Percentiles rank a stretch among this genome's conserved stretches.
phyloP scores from a whole-genome alignment of 78 protist species.

The Speleostelium caveatum region DNA sequence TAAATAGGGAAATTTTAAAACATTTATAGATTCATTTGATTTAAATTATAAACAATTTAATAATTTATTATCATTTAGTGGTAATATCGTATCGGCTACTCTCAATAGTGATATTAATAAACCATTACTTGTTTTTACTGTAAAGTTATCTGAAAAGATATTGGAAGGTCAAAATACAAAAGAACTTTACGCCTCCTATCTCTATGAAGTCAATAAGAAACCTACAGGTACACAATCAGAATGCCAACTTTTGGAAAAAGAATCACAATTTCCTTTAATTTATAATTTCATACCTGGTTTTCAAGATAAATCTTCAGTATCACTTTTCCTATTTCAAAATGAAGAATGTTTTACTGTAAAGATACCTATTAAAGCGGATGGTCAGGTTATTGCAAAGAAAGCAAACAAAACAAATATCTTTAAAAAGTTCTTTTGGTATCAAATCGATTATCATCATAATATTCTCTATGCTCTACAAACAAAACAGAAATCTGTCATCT shows the following conservation, averaged over 20 bases:
- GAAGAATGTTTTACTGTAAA: conserved; percentile 43
- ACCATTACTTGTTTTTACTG: conserved; percentile 61
- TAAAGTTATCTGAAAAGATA: conserved; percentile 44
- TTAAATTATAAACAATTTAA: conserved; percentile 16
- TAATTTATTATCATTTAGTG: conserved; percentile 5
- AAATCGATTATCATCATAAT: conserved; percentile 36
- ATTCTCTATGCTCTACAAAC: conserved; percentile 29
- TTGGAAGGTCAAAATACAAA: conserved; percentile 13
- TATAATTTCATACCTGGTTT: conserved; percentile 52
- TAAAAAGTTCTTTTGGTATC: conserved; percentile 66
- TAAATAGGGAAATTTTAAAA: conserved; percentile 34
- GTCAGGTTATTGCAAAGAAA: background rate
- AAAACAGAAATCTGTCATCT: background rate
- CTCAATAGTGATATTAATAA: conserved; percentile 29
- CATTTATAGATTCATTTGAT: conserved; percentile 62
- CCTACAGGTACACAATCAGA: background rate
- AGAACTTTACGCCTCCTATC: conserved; percentile 67
- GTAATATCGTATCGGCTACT: conserved; percentile 37
- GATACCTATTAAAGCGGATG: conserved; percentile 30
- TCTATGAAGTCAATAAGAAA: conserved; percentile 45
- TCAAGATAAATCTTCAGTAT: conserved; percentile 1
- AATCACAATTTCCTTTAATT: conserved; percentile 8
- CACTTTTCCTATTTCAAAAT: conserved; percentile 22
- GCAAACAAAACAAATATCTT: background rate
- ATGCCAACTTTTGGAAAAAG: conserved; percentile 22